Conservation (phyloP, 208 protist species). For the Acanthamoeba divionensis region DNA sequence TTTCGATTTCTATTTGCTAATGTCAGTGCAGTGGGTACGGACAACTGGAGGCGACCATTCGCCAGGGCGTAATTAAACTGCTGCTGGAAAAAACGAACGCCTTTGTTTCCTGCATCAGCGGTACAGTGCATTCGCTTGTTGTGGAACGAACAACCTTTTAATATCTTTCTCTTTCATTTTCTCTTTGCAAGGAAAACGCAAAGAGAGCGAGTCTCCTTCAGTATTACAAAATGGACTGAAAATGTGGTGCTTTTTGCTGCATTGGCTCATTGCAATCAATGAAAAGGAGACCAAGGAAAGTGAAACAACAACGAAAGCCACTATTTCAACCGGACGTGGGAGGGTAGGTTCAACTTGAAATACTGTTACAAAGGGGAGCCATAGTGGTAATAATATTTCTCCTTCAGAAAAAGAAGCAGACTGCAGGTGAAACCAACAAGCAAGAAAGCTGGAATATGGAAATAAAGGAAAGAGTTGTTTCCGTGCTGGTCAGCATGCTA, state of each 20-base stretch:
- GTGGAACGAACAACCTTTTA: too few species aligned
- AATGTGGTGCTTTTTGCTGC: slow-evolving; percentile 28
- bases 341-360: not conserved
- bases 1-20: not conserved
- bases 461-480: slow-evolving; percentile 31
- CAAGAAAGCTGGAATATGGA: not conserved
- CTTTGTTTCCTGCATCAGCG: not conserved
- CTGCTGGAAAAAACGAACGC: not conserved
- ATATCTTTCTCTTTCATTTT: too few species aligned
- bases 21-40: not conserved
- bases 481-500: not conserved
- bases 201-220: too few species aligned
- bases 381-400: too few species aligned
- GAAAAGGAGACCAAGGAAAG: slow-evolving; percentile 24
- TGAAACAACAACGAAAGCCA: too few species aligned
- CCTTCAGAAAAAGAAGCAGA: not conserved
- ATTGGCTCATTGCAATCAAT: slow-evolving; percentile 1
- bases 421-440: not conserved
- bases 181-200: too few species aligned
- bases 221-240: slow-evolving; percentile 16
- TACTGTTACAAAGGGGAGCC: too few species aligned
- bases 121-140: not conserved
- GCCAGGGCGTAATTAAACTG: not conserved
- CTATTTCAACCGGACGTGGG: not conserved
- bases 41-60: not conserved